Conservation (phyloP, 257 asterid species). For the Solanum bulbocastanum region DNA sequence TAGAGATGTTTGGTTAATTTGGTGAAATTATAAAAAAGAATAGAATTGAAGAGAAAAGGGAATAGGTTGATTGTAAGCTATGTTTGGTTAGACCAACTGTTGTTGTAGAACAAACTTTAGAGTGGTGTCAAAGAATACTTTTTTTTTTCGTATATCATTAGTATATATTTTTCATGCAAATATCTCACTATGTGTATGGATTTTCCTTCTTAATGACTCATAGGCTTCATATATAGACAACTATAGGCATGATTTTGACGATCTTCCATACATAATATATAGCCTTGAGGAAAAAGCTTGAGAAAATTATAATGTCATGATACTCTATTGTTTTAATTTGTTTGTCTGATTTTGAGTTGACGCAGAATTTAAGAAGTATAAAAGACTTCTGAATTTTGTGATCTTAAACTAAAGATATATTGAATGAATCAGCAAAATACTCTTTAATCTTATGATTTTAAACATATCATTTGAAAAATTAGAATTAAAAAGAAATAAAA, state of each 20-base stretch:
- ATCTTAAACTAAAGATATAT: no score
- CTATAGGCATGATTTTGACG: background rate
- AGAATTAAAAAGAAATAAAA: no score
- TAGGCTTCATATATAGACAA: background rate
- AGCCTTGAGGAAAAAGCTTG: background rate
- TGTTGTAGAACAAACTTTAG: background rate
- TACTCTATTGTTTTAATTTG: no score
- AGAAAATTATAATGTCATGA: no score
- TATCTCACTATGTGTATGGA: background rate
- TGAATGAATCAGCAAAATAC: background rate
- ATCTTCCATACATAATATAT: background rate
- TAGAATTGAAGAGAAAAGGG: background rate
- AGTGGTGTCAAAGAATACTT: background rate
- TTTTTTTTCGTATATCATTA: background rate
- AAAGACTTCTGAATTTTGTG: no score
- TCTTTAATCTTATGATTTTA: no score
- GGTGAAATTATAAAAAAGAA: background rate
- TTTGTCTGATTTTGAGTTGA: no score
- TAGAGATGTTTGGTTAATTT: constrained; percentile 5
- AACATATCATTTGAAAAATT: no score
- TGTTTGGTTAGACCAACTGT: constrained; percentile 12
- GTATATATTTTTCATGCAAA: background rate
- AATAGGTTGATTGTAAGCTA: background rate
- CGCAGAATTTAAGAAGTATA: no score
- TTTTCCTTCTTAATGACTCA: background rate